Evolutionary conservation across 2,329 filamentous ascomycete species (phyloP), one percentile per base, ranked within the genome.

Genomic region (Arthrinium phaeospermum): DNA sequence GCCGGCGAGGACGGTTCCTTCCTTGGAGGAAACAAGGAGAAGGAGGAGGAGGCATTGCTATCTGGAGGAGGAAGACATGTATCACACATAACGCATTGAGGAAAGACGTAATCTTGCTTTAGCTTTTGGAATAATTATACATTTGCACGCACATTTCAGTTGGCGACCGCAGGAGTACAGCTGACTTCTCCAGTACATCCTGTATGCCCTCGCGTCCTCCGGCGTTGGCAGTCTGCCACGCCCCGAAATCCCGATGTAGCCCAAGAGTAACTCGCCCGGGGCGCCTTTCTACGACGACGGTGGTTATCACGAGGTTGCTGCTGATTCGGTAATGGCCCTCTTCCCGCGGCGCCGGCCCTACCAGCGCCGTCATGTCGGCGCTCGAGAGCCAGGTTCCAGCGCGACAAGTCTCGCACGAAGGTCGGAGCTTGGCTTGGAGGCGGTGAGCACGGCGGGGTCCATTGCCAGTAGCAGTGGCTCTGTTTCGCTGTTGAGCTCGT

Each of bases 1-100:
- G 75, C 73, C 74, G 75, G 75, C 73, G 75, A 77, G 75, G 72
- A 75, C 64, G 73, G 74, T 46, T 69, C 67, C 14, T 37, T 27
- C 37, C 3, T 47, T 30, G 44, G 44, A 68, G 13, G 64, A 68
- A 37, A n/a, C n/a, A 45, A 69, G 34, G n/a, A 49, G 44, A 64
- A 22, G 41, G 57, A 61, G 53, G 30, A 37, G 30, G 53, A 64
- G 34, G 45, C 47, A 24, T 49, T 47, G n/a, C 22, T 24, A 49
- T 49, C 47, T 49, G 47, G 47, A n/a, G 47, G 34, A 22, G 30
- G 22, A 16, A 61, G 53, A 61, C 37, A 41, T 41, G 37, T 41
- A 41, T 41, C 37, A 41, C 37, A 41, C 37, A 41, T 41, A 41
- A 41, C 53, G 53, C 30, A 64, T 41, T 64, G 57, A 22, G 34